phyloP scores from a whole-genome alignment of 2,329 filamentous ascomycete species.

The Claviceps lovelessii region DNA sequence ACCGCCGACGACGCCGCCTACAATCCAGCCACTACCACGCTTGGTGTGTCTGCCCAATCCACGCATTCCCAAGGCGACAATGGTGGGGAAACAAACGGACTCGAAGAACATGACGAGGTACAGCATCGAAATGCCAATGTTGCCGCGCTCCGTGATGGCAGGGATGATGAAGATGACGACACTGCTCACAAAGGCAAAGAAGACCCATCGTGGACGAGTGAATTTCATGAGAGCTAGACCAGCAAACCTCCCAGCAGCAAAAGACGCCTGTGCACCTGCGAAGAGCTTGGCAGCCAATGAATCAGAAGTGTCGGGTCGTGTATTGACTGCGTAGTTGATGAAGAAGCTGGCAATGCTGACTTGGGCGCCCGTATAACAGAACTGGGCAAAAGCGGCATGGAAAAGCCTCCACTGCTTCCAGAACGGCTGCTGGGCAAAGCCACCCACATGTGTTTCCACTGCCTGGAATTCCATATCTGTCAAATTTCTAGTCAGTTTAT shows the following conservation, averaged over 20 bases:
- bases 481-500: not conserved
- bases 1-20: constrained; percentile 58
- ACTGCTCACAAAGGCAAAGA: constrained; percentile 48
- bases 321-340: constrained; percentile 58
- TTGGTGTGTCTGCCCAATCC: constrained; percentile 66
- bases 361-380: constrained; percentile 65
- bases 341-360: constrained; percentile 53
- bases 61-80: constrained; percentile 62
- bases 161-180: constrained; percentile 49
- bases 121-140: constrained; percentile 43
- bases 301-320: constrained; percentile 34
- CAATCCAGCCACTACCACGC: constrained; percentile 54
- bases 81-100: constrained; percentile 67
- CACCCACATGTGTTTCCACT: constrained; percentile 33
- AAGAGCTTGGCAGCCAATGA: constrained; percentile 50
- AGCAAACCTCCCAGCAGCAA: constrained; percentile 57
- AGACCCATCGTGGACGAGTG: constrained; percentile 50
- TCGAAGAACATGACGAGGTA: constrained; percentile 66
- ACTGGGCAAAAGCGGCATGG: constrained; percentile 62
- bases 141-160: constrained; percentile 31
- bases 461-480: constrained; percentile 52
- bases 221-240: constrained; percentile 55
- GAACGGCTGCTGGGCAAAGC: constrained; percentile 45
- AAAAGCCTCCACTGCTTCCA: constrained; percentile 61
- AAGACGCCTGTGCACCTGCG: constrained; percentile 59